Evolutionary conservation across 2,329 filamentous ascomycete genomes (phyloP), one percentile per base, ranked within the genome.

Genomic region (Macroventuria anomochaeta): DNA sequence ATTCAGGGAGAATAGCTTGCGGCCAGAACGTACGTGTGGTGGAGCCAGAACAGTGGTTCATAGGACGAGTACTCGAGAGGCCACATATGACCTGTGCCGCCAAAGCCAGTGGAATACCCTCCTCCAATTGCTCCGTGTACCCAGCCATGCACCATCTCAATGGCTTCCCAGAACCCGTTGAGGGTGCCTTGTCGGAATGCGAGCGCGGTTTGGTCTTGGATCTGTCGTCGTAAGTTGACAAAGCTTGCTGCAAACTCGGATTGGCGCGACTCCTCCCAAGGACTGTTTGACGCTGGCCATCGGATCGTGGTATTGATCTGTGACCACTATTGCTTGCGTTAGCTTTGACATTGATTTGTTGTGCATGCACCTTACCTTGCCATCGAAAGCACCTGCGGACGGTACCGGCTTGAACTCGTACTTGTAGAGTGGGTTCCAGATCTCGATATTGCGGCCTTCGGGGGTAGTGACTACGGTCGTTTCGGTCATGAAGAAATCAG

Each of bases 1-100:
- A 2, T 6, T 2, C 12, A 10, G 12, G 36, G 7, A 15, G 5
- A 31, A 23, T 11, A 18, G 25, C 2, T 4, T 6, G 6, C n/a
- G 37, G 10, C 17, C 6, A n/a, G 12, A 12, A 63, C 75, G 54
- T 59, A 78, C 77, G 73, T 64, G 64, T 75, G 73, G 46, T 73
- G 70, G 2, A 75, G 59, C 69, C 66, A 69, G 47, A 75, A 75
- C 12, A 91, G 76, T 0, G 91, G 90, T 62, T 96, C 91, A 66
- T 91, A 95, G 0, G 88, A 84, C 2, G 90, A 90, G 62, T 89
- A 88, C 10, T 72, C 65, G 12, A 91, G 83, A 63, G 87, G 88
- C 40, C 85, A 85, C 86, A 93, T 88, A 63, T 91, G 88, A 1
- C 88, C 88, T 29, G 81, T 21, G 10, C 52, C 37, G 17, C 36